Percentiles rank a stretch among this genome's conserved stretches.
Conservation (phyloP, 768 basidiomycete genomes). For the Clitopilus passeckerianus region DNA sequence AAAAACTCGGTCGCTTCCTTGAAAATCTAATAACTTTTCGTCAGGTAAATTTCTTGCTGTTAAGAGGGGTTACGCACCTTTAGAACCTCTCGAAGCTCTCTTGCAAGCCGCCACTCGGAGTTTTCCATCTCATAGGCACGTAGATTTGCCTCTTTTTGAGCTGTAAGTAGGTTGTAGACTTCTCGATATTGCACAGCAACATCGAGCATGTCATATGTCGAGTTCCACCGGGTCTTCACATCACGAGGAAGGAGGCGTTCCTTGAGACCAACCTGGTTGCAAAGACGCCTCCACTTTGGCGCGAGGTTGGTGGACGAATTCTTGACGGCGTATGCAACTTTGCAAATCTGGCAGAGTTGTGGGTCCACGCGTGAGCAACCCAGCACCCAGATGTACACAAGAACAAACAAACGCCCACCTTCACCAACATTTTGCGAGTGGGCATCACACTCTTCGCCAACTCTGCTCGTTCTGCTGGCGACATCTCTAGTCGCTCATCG, state of each 20-base stretch:
- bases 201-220: slow-evolving; percentile 25
- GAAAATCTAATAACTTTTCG: slow-evolving; percentile 16
- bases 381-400: slow-evolving; percentile 12
- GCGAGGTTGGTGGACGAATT: slow-evolving; percentile 13
- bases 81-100: slow-evolving; percentile 20
- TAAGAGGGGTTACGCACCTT: slow-evolving; percentile 14
- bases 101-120: slow-evolving; percentile 21
- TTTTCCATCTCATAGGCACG: slow-evolving; percentile 10
- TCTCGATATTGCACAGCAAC: slow-evolving; percentile 19
- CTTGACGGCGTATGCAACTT: slow-evolving; percentile 4
- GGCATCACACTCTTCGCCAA: slow-evolving; percentile 16
- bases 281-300: slow-evolving; percentile 9
- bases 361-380: slow-evolving; percentile 17
- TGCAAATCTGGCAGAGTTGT: neutral
- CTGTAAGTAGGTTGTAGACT: slow-evolving; percentile 18
- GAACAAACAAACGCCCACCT: slow-evolving; percentile 18
- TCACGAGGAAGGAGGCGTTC: slow-evolving; percentile 18
- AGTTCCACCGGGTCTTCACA: slow-evolving; percentile 27
- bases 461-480: slow-evolving; percentile 1
- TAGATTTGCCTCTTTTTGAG: slow-evolving; percentile 8
- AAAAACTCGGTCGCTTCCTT: slow-evolving; percentile 27
- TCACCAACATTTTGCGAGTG: slow-evolving; percentile 21
- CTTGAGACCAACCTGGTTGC: slow-evolving; percentile 6
- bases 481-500: slow-evolving; percentile 12
- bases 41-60: neutral